Base-by-base conservation (phyloP, 192 early-diverging fungal genomes). In the Backusella sp. region DNA sequence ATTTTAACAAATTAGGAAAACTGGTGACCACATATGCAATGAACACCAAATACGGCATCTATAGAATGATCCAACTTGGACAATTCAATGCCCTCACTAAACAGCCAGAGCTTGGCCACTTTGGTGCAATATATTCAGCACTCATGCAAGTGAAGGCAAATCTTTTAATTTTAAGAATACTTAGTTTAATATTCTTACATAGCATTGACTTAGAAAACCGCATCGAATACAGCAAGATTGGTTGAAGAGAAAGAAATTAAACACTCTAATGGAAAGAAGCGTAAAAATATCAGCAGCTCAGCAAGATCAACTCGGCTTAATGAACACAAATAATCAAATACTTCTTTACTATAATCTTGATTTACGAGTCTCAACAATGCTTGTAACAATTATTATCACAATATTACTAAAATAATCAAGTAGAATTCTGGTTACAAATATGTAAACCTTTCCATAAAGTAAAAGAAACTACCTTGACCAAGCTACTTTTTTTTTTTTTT, bases 101-200 rank as follows among this genome's bases (percentile, higher is more conserved):
- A 66, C 62, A 32, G 12, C 35, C 28, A 14, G 28, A 66, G 0
- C 62, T 66, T 35, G 62, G 62, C 28, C 28, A 66, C 32, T 30
- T 66, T 15, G 26, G 26, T 66, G 62, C 32, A 32, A 34, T 26
- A 26, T 66, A 32, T 66, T 32, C 62, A 14, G 62, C 1, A 11
- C 62, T 66, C 32, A 66, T 66, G 30, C 9, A 66, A 66, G 62
- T 66, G 62, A 66, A 66, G 32, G 62, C 35, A 35, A 66, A 32
- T 6, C 30, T 35, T 66, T 66, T 35, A 26, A 32, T 66, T 66
- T 66, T 28, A 35, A 37, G 14, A 66, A 30, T 66, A 66, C 62
- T 66, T 32, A 30, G 7, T 66, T 66, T 66, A 66, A 11, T 66
- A 66, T 66, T 66, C 62, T 66, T 66, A 66, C 11, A 30, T 66